phyloP scores from a whole-genome alignment of 2,329 filamentous ascomycete genomes.

The Hypoxylon sp. region DNA sequence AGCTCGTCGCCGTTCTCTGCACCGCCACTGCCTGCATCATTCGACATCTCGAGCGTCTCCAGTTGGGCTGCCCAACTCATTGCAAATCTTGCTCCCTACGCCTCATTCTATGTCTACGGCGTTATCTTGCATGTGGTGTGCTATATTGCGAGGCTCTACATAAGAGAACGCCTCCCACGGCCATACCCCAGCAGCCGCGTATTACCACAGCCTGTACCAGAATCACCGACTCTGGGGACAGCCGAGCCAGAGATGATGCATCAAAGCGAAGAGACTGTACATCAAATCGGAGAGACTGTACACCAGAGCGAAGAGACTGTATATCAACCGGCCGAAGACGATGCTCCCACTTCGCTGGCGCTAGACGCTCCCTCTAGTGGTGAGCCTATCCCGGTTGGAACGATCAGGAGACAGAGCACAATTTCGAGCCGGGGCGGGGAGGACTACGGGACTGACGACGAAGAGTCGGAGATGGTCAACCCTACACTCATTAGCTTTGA shows the following conservation, averaged over 20 bases:
- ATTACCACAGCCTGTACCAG: conserved; percentile 36
- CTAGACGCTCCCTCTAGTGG: conserved; percentile 44
- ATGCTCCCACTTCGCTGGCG: conserved; percentile 37
- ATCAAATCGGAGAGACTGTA: too few relatives aligned
- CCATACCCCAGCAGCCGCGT: conserved; percentile 30
- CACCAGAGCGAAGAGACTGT: too few relatives aligned
- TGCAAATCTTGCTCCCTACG: conserved; percentile 56
- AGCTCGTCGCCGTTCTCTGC: conserved; percentile 58
- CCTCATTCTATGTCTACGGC: conserved; percentile 55
- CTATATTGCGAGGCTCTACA: conserved; percentile 48
- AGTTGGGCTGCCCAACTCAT: conserved; percentile 54
- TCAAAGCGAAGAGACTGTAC: too few relatives aligned
- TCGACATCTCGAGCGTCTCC: conserved; percentile 50
- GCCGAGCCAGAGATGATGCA: conserved; percentile 45
- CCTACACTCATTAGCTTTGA: conserved; percentile 68
- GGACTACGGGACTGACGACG: conserved; percentile 64
- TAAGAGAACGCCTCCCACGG: conserved; percentile 51
- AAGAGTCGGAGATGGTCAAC: conserved; percentile 62
- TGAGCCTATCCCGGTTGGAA: conserved; percentile 45
- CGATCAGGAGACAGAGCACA: conserved; percentile 54
- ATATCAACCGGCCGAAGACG: conserved; percentile 38
- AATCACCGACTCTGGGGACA: conserved; percentile 45
- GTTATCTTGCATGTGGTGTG: conserved; percentile 49
- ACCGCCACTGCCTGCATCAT: conserved; percentile 52
- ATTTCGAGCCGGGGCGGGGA: conserved; percentile 54